Conservation (phyloP, 352 stramenopile genomes). For the Pythium sp. region DNA sequence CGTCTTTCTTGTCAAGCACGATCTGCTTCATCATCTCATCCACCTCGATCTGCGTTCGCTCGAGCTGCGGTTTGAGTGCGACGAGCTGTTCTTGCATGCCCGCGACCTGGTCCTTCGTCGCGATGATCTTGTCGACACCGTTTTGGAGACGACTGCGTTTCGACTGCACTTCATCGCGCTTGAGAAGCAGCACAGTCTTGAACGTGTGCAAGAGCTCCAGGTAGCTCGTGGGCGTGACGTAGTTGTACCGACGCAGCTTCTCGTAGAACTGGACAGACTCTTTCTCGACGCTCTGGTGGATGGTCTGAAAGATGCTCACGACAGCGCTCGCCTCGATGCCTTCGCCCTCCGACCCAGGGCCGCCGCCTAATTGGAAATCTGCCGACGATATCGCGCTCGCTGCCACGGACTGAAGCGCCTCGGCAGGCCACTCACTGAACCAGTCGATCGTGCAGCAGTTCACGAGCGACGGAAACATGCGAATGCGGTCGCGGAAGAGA, state of each 20-base stretch:
- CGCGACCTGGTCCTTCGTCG: conserved; percentile 90
- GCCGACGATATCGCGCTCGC: conserved; percentile 53
- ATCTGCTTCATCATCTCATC: conserved; percentile 95
- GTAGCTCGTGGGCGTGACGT: conserved; percentile 94
- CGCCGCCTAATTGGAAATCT: conserved; percentile 58
- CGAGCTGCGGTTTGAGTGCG: conserved; percentile 89
- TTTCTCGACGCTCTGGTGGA: conserved; percentile 90
- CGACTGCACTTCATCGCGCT: conserved; percentile 87
- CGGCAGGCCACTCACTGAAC: conserved; percentile 86
- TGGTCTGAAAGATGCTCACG: conserved; percentile 79
- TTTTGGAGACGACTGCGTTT: conserved; percentile 86
- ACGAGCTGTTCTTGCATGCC: conserved; percentile 91
- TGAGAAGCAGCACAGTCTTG: conserved; percentile 86
- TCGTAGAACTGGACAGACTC: conserved; percentile 84
- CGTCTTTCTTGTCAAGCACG: conserved; percentile 89
- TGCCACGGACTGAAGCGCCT: conserved; percentile 80
- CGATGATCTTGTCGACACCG: conserved; percentile 92
- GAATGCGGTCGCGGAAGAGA: conserved; percentile 90
- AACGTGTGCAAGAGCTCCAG: conserved; percentile 93
- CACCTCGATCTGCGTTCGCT: conserved; percentile 91
- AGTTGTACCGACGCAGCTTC: conserved; percentile 88
- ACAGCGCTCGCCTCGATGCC: conserved; percentile 43
- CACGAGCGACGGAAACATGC: conserved; percentile 88
- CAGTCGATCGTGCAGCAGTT: conserved; percentile 90
- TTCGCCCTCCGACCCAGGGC: conserved; percentile 14